phyloP scores from a whole-genome alignment of 306 rosid genomes.

The Canavalia ensiformis region DNA sequence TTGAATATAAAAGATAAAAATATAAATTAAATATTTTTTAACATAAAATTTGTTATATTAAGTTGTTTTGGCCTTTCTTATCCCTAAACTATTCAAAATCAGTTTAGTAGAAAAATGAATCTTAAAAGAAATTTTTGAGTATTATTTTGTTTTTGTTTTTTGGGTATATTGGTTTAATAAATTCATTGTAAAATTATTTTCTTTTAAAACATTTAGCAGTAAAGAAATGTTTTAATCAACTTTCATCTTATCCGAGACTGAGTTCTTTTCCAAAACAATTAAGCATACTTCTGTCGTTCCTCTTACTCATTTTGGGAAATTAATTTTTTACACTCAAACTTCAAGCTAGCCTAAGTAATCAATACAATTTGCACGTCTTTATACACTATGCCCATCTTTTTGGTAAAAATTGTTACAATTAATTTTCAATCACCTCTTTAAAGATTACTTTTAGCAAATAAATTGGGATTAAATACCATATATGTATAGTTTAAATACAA shows the following conservation, averaged over 20 bases:
- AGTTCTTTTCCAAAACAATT: neutral
- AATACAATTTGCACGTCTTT: neutral
- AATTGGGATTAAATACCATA: neutral
- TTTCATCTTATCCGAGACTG: neutral
- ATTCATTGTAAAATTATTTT: no score
- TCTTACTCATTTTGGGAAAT: neutral
- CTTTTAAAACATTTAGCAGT: no score
- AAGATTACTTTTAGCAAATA: neutral
- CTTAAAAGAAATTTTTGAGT: no score
- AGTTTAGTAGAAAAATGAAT: no score
- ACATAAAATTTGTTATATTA: no score
- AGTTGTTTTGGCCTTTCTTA: no score
- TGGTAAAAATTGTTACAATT: neutral
- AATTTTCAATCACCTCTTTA: neutral
- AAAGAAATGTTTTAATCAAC: no score
- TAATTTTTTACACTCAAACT: neutral
- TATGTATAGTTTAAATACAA: neutral
- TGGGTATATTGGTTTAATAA: no score
- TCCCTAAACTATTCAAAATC: no score
- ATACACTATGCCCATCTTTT: neutral
- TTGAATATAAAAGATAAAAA: no score
- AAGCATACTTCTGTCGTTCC: neutral
- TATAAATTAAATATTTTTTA: no score
- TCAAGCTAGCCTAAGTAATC: neutral
- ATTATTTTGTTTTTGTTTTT: no score